Evolutionary conservation across 73 alveolate genomes (phyloP).

Genomic region (Effrenium voratum): DNA sequence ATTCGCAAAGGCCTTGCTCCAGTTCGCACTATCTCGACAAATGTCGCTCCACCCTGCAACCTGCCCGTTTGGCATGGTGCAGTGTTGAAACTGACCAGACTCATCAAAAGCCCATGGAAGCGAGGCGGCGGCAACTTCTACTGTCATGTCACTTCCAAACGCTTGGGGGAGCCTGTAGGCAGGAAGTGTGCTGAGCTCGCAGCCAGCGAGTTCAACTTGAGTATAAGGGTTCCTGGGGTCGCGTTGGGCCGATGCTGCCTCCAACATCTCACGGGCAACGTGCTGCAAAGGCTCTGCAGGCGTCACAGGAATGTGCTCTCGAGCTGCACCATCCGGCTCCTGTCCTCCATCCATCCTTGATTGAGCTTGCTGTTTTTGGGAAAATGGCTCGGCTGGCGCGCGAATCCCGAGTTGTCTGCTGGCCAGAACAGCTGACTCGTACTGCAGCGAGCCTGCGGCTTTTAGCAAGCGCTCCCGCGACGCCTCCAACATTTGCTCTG

Average conservation of each 20-base stretch:
- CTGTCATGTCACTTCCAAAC: too few species aligned
- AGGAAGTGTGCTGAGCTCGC: neutral
- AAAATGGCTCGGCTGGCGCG: neutral
- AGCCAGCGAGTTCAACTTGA: neutral
- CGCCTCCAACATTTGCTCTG: neutral
- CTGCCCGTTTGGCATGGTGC: neutral
- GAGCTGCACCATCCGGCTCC: neutral
- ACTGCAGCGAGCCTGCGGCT: neutral
- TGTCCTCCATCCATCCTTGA: neutral
- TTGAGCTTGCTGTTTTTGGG: neutral
- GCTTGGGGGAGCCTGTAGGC: neutral
- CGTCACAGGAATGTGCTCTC: neutral
- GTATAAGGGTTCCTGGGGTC: neutral
- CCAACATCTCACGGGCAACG: neutral
- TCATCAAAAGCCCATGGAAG: neutral
- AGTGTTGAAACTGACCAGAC: neutral
- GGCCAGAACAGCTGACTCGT: neutral
- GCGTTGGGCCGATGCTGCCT: neutral
- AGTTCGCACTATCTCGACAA: neutral
- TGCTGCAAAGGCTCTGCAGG: conserved; percentile 16
- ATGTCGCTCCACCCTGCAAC: neutral
- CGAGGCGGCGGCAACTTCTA: neutral
- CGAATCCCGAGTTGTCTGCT: neutral
- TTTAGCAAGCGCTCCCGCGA: neutral
- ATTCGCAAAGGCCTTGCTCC: neutral